Conservation (phyloP, 495 filamentous ascomycete species). For the Xanthoparmelia taractica region DNA sequence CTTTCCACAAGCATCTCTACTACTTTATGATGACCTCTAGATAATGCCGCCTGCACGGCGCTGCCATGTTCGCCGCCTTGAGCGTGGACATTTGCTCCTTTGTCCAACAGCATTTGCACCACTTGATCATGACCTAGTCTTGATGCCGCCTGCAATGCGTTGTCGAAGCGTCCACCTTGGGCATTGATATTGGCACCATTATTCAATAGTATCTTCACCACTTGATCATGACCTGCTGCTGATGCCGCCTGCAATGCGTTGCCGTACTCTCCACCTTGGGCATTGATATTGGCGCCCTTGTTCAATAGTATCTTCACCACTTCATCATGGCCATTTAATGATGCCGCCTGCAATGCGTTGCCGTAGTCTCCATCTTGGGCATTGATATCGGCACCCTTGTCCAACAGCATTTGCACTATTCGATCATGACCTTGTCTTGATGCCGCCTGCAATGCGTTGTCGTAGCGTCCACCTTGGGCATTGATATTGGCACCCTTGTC, state of each 20-base stretch:
- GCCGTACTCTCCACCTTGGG: slow-evolving; percentile 6
- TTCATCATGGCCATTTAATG: background rate
- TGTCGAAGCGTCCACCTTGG: too few species aligned
- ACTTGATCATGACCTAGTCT: background rate
- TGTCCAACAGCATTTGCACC: background rate
- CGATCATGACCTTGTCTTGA: slow-evolving; percentile 4
- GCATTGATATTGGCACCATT: too few species aligned
- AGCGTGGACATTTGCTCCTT: slow-evolving; percentile 3
- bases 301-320: background rate
- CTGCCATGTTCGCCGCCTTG: background rate
- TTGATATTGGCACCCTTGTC: background rate
- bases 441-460: slow-evolving; percentile 17
- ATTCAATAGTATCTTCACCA: too few species aligned
- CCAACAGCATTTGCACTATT: background rate
- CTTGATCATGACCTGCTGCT: too few species aligned
- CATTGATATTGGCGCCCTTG: background rate
- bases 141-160: too few species aligned
- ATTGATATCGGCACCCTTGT: background rate
- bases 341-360: slow-evolving; percentile 22
- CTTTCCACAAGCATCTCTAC: background rate
- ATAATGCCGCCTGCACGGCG: background rate
- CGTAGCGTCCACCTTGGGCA: slow-evolving; percentile 6
- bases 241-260: slow-evolving; percentile 23
- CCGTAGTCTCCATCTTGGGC: slow-evolving; percentile 7
- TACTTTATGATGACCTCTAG: background rate